A percentile compares a stretch with the other conserved stretches of the same genome.
phyloP scores from a whole-genome alignment of 2,329 filamentous ascomycete species.

The Monilinia polystroma region DNA sequence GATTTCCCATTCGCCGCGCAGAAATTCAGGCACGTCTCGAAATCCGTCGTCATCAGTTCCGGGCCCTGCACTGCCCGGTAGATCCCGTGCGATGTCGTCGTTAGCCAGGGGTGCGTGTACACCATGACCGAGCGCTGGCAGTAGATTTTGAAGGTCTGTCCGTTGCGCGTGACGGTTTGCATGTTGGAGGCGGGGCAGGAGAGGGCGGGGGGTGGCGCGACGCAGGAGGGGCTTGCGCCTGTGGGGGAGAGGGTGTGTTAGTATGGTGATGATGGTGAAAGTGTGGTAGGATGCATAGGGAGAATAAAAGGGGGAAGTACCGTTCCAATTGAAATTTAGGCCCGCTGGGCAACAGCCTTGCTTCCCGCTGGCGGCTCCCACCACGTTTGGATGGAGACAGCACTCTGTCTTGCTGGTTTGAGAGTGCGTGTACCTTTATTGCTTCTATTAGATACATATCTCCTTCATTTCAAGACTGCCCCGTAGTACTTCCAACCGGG shows the following conservation, averaged over 20 bases:
- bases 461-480: neutral
- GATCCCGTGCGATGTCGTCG: conserved; percentile 11
- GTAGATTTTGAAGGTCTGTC: conserved; percentile 14
- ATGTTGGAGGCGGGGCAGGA: conserved; percentile 16
- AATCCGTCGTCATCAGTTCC: conserved; percentile 13
- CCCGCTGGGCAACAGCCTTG: conserved; percentile 11
- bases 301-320: neutral
- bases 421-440: neutral
- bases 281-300: too few relatives aligned
- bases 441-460: neutral
- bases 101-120: conserved; percentile 8
- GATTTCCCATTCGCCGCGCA: neutral
- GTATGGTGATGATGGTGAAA: neutral
- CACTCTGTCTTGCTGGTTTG: neutral
- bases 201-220: neutral
- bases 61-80: conserved; percentile 12
- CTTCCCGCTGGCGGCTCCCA: neutral
- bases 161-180: conserved; percentile 9
- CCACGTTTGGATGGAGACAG: conserved; percentile 1
- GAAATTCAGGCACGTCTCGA: neutral
- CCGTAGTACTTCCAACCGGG: neutral
- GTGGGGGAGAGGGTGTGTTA: neutral
- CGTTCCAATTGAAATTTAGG: conserved; percentile 12
- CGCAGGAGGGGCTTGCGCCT: conserved; percentile 9
- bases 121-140: conserved; percentile 18